Percentiles rank a stretch among this genome's conserved stretches.
phyloP scores from a whole-genome alignment of 345 rosid genomes.

The Boechera stricta region DNA sequence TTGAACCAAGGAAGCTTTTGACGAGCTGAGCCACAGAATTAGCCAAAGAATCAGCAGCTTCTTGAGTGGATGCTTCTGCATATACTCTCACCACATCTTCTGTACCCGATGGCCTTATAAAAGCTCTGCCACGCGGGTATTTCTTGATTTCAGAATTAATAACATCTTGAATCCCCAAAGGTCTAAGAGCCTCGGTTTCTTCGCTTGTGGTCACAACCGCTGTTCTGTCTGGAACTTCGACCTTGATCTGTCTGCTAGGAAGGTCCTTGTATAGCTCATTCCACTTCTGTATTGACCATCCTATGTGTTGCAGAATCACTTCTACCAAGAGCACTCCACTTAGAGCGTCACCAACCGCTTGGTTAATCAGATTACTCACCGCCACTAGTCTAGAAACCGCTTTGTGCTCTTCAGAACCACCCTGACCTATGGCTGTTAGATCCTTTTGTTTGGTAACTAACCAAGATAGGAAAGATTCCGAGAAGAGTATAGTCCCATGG shows the following conservation, averaged over 20 bases:
- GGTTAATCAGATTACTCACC: constrained; percentile 83
- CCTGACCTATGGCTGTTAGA: constrained; percentile 49
- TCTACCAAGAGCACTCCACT: constrained; percentile 92
- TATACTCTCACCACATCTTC: constrained; percentile 94
- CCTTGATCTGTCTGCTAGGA: constrained; percentile 94
- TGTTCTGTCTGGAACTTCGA: constrained; percentile 86
- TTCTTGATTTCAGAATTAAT: constrained; percentile 77
- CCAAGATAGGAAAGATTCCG: constrained; percentile 61
- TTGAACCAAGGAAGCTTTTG: constrained; percentile 61
- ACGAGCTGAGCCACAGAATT: constrained; percentile 69
- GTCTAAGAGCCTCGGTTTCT: constrained; percentile 77
- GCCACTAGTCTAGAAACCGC: constrained; percentile 81
- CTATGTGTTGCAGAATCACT: constrained; percentile 71
- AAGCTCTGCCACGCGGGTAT: constrained; percentile 65
- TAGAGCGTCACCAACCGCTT: constrained; percentile 96
- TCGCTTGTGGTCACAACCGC: constrained; percentile 73
- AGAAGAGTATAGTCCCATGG: constrained; percentile 91
- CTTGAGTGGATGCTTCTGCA: constrained; percentile 91
- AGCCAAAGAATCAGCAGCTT: constrained; percentile 76
- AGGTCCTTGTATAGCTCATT: constrained; percentile 80
- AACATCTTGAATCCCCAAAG: constrained; percentile 87
- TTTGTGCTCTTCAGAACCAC: constrained; percentile 72
- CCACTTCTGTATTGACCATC: constrained; percentile 88
- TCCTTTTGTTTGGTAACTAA: constrained; percentile 57
- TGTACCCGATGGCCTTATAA: constrained; percentile 91